phyloP scores from a whole-genome alignment of 371 early-diverging fungal genomes.

The Dichotomocladium elegans region DNA sequence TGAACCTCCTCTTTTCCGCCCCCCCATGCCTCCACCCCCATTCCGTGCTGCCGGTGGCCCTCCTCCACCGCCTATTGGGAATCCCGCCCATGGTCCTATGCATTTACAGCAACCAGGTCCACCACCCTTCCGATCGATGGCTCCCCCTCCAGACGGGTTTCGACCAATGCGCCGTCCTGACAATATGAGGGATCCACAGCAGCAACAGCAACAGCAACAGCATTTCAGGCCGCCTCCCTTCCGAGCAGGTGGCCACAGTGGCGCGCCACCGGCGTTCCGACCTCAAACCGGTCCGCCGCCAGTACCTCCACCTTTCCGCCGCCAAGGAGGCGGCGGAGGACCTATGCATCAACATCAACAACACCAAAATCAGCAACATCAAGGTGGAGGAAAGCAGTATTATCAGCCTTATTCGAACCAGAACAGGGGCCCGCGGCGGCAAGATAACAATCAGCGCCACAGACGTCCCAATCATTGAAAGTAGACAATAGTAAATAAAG shows the following conservation, averaged over 20 bases:
- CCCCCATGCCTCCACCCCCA: conserved; percentile 4
- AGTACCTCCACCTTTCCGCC: conserved; percentile 1
- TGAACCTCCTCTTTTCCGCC: conserved; percentile 35
- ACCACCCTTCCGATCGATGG: conserved; percentile 13
- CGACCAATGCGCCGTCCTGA: background rate
- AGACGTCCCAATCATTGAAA: too few relatives aligned
- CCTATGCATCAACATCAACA: conserved; percentile 2
- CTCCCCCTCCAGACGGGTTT: conserved; percentile 1
- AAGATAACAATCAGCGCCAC: too few relatives aligned
- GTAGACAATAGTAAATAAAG: too few relatives aligned
- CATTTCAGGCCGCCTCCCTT: background rate
- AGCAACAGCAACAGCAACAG: conserved; percentile 4
- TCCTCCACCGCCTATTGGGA: conserved; percentile 14
- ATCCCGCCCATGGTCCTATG: conserved; percentile 17
- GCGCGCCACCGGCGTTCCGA: conserved; percentile 5
- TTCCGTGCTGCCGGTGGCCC: conserved; percentile 7
- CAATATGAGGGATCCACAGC: background rate
- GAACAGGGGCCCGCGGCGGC: background rate
- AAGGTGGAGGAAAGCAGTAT: too few relatives aligned
- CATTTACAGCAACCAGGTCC: conserved; percentile 8
- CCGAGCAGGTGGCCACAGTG: conserved; percentile 3
- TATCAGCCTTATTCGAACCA: too few relatives aligned
- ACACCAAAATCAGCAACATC: background rate
- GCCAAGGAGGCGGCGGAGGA: conserved; percentile 2
- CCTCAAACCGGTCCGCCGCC: conserved; percentile 2